phyloP scores from a whole-genome alignment of 2,329 filamentous ascomycete genomes.

The Scytalidium sp. region DNA sequence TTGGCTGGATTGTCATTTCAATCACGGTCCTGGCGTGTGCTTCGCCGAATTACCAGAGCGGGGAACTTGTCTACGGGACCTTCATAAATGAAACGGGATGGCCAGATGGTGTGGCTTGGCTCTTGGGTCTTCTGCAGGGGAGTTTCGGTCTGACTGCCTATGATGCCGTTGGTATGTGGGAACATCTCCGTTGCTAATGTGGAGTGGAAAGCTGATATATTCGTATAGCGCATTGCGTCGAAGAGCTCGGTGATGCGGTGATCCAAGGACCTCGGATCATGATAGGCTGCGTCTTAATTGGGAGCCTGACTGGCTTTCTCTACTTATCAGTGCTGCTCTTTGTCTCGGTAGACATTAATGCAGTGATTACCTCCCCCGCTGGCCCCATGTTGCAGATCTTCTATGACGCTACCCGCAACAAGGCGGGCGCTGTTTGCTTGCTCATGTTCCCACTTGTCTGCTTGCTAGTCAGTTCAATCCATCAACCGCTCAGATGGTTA shows the following conservation, averaged over 20 bases:
- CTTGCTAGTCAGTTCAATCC: not conserved
- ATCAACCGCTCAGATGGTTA: not conserved
- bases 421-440: conserved; percentile 26
- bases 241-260: conserved; percentile 50
- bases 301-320: conserved; percentile 43
- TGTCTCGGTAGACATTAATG: conserved; percentile 45
- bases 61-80: conserved; percentile 51
- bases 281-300: conserved; percentile 44
- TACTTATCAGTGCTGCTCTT: conserved; percentile 46
- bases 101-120: conserved; percentile 44
- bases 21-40: conserved; percentile 51
- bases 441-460: conserved; percentile 11
- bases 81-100: conserved; percentile 53
- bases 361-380: conserved; percentile 41
- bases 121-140: conserved; percentile 50
- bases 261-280: conserved; percentile 48
- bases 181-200: conserved; percentile 24
- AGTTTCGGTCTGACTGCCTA: conserved; percentile 50
- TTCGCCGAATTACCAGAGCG: conserved; percentile 44
- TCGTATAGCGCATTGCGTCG: conserved; percentile 21
- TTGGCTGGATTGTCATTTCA: conserved; percentile 48
- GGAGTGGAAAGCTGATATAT: not conserved
- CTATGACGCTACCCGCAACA: conserved; percentile 39
- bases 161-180: conserved; percentile 26
- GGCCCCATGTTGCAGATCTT: conserved; percentile 51